Evolutionary conservation across 805 yeast species (phyloP), one percentile per base, ranked within the genome.

Genomic region (Saccharomycopsis capsularis): DNA sequence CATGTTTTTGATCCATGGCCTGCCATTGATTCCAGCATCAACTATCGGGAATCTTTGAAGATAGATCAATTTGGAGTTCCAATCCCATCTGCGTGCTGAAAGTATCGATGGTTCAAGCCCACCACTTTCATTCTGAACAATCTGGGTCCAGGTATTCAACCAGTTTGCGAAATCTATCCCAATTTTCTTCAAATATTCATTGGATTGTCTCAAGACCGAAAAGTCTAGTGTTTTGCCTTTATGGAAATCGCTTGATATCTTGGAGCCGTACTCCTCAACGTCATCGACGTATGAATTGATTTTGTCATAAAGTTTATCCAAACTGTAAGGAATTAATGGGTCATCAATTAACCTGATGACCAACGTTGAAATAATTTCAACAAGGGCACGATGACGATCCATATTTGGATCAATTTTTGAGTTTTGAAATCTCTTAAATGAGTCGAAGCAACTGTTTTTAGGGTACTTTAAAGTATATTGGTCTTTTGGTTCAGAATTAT

Each of bases 101-200:
- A 86, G 66, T 48, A 83, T 61, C 1, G 88, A 77, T 1, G 95
- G 89, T 60, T 90, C 95, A 3, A 79, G 59, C 2, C 84, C 90
- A 3, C 74, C 68, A 43, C 71, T 75, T 29, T 72, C 70, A 13
- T 64, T 62, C 34, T 64, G 56, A 2, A 76, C 75, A 19, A 77
- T 65, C 29, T 75, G 74, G 21, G 64, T 61, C 96, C 96, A 90
- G 5, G 81, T 77, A 21, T 66, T 64, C 2, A 64, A 61, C 81
- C 89, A 84, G 2, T 71, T 67, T 13, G 69, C 71, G 59, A 79
- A 76, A 25, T 71, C 73, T 3, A 65, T 61, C 1, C 79, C 78
- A 21, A 74, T 61, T 37, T 64, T 56, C 45, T 65, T 60, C 68
- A 87, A 50, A 55, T 63, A 58, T 40, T 67, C 53, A 2, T 70